Percentiles rank a stretch among this genome's conserved stretches.
Conservation (phyloP, 805 yeast genomes). For the Candida argentea region DNA sequence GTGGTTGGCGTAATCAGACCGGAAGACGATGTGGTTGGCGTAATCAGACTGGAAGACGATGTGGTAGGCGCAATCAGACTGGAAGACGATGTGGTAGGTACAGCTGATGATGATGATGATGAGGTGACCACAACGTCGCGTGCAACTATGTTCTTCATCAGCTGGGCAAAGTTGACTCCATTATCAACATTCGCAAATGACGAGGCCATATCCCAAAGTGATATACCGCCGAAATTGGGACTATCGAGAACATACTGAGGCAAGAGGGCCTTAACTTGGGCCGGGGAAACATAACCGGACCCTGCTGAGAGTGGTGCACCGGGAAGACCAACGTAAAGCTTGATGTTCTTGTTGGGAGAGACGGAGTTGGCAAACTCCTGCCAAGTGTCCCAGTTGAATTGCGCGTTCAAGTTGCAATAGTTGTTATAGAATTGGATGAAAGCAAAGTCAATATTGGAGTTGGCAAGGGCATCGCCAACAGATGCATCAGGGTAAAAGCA, state of each 20-base stretch:
- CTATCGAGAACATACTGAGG: constrained; percentile 9
- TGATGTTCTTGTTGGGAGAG: constrained; percentile 61
- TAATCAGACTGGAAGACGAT: too few relatives aligned
- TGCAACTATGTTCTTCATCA: not conserved
- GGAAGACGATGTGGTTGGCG: too few relatives aligned
- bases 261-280: constrained; percentile 9
- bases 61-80: too few relatives aligned
- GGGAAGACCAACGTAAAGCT: constrained; percentile 69
- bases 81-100: too few relatives aligned
- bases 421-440: constrained; percentile 89
- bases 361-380: constrained; percentile 42
- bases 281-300: constrained; percentile 37
- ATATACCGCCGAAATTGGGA: constrained; percentile 26
- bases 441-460: constrained; percentile 66
- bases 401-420: constrained; percentile 43
- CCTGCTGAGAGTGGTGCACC: constrained; percentile 38
- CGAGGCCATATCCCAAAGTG: constrained; percentile 33
- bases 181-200: constrained; percentile 34
- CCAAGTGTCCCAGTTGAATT: constrained; percentile 68
- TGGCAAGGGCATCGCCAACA: constrained; percentile 18
- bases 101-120: too few relatives aligned
- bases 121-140: too few relatives aligned
- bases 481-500: constrained; percentile 74
- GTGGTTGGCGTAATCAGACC: too few relatives aligned
- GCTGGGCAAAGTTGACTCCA: constrained; percentile 1